Conservation (phyloP, 164 flowering plant genomes). For the Amborella trichopoda region DNA sequence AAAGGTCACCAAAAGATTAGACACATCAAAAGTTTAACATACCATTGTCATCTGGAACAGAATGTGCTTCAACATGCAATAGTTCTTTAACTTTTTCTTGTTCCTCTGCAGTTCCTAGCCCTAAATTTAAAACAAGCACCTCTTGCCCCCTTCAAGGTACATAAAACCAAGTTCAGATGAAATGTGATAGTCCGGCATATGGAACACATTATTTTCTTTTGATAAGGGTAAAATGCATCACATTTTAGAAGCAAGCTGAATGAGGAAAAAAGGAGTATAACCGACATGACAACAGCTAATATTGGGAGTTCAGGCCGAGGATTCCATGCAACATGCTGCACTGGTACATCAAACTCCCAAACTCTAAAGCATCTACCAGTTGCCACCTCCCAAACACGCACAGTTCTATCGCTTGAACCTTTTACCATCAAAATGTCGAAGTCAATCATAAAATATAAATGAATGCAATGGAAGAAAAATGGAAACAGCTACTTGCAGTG, state of each 20-base stretch:
- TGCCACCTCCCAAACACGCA: slow-evolving; percentile 94
- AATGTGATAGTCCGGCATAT: too few species aligned
- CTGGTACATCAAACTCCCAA: slow-evolving; percentile 64
- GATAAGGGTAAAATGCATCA: too few species aligned
- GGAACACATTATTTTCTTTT: too few species aligned
- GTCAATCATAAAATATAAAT: too few species aligned
- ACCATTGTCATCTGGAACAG: slow-evolving; percentile 38
- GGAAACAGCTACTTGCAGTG: too few species aligned
- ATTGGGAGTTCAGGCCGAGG: slow-evolving; percentile 62
- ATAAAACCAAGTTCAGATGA: slow-evolving; percentile 1
- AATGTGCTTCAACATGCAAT: slow-evolving; percentile 30
- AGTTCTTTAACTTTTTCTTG: slow-evolving; percentile 49
- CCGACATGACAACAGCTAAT: slow-evolving; percentile 70
- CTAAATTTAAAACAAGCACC: slow-evolving; percentile 63
- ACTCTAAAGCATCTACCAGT: slow-evolving; percentile 70
- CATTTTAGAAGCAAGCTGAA: background rate
- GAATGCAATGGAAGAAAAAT: too few species aligned
- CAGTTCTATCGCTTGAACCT: slow-evolving; percentile 89
- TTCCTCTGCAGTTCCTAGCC: slow-evolving; percentile 61
- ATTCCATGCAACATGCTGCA: slow-evolving; percentile 83
- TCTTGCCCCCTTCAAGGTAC: slow-evolving; percentile 52
- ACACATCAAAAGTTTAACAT: slow-evolving; percentile 20
- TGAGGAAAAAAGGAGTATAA: background rate
- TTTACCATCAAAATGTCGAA: slow-evolving; percentile 2
- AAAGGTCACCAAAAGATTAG: slow-evolving; percentile 1